These are phyloP conservation scores for Penicillium freii DNA, from an alignment of 2,329 filamentous ascomycete genomes.

Conservation along the genomic window DNA sequence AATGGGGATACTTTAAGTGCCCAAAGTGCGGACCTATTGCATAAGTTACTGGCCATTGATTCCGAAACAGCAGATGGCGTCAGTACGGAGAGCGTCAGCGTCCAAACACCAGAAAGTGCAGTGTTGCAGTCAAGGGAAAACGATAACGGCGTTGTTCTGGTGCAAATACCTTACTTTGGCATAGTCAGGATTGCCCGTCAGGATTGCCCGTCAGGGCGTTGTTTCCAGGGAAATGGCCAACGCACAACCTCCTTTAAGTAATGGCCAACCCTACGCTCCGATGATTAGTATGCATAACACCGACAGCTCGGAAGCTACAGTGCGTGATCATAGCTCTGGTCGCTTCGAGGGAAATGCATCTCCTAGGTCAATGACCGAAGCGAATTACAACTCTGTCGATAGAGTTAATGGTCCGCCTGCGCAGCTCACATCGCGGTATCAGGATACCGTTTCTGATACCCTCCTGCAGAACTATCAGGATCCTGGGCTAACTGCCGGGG, in stretches of 20 bases:
- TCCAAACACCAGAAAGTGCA: not conserved
- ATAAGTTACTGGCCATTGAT: conserved; percentile 22
- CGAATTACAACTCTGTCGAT: not conserved
- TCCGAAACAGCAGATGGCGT: conserved; percentile 9
- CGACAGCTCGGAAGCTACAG: not conserved
- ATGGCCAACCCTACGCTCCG: not conserved
- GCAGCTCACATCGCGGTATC: not conserved
- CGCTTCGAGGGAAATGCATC: not conserved
- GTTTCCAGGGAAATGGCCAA: not conserved
- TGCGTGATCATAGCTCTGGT: not conserved
- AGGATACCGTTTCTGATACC: not conserved
- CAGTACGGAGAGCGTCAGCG: not conserved
- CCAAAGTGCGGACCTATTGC: conserved; percentile 19
- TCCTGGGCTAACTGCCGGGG: conserved; percentile 43
- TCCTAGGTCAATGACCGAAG: not conserved
- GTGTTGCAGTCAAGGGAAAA: not conserved
- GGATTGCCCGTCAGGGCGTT: conserved; percentile 31
- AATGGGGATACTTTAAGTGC: conserved; percentile 34
- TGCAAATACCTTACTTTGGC: conserved; percentile 48
- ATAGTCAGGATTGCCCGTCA: conserved; percentile 38
- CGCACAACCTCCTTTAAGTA: not conserved
- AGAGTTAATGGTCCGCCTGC: not conserved
- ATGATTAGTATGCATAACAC: not conserved
- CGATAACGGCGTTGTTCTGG: conserved; percentile 25
- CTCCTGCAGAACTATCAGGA: conserved; percentile 14